These are phyloP conservation scores for Pseudoperonospora humuli DNA, from an alignment of 352 stramenopile genomes.

Conservation along the genomic window DNA sequence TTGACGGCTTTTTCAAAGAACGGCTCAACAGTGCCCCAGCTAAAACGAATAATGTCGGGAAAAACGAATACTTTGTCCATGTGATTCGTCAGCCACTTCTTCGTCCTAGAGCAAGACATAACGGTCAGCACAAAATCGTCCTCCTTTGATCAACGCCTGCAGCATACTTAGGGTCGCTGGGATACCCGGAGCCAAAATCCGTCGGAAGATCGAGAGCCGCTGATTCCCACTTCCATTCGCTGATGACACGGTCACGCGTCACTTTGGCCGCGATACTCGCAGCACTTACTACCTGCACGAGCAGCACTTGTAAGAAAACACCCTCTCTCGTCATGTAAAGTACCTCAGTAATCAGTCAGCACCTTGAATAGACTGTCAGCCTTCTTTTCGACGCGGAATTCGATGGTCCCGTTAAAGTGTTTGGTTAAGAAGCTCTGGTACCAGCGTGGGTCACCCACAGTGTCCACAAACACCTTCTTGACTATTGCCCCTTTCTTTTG, in stretches of 20 bases:
- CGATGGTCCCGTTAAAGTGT: conserved; percentile 82
- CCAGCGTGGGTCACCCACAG: conserved; percentile 86
- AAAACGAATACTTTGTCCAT: conserved; percentile 87
- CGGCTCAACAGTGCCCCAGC: conserved; percentile 80
- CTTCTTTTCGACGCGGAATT: conserved; percentile 95
- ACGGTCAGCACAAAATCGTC: not conserved
- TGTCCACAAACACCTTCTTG: conserved; percentile 91
- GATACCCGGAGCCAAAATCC: conserved; percentile 88
- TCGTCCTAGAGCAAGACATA: conserved; percentile 38
- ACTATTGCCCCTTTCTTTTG: conserved; percentile 81
- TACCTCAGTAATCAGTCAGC: not conserved
- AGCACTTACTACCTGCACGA: conserved; percentile 74
- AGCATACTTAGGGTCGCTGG: conserved; percentile 85
- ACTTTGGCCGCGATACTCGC: conserved; percentile 93
- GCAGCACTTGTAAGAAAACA: not conserved
- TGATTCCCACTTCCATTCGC: conserved; percentile 87
- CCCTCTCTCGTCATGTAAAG: not conserved
- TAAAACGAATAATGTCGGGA: conserved; percentile 90
- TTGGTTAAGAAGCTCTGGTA: conserved; percentile 91
- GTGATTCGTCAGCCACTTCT: conserved; percentile 81
- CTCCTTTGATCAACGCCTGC: not conserved
- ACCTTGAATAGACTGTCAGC: conserved; percentile 94
- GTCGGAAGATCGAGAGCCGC: conserved; percentile 45
- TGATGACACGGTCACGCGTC: conserved; percentile 83
- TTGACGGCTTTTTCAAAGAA: conserved; percentile 45